A percentile compares a stretch with the other conserved stretches of the same genome.
Evolutionary conservation across 148 eudicot genomes (phyloP).

Genomic region (Euryodendron excelsum): DNA sequence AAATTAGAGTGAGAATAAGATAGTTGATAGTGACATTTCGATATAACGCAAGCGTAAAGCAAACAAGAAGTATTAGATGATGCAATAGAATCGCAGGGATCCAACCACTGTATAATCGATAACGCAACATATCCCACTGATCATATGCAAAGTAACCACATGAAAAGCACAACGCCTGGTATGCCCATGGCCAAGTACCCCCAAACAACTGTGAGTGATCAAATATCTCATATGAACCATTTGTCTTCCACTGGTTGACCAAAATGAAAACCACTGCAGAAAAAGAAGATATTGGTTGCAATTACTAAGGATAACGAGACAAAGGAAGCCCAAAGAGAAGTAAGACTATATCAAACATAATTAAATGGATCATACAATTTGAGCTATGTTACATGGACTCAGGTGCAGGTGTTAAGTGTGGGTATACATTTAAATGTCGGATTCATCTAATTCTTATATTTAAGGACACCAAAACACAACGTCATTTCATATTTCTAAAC

Average conservation of each 20-base stretch:
- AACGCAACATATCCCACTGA: slow-evolving; percentile 80
- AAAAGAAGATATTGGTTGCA: slow-evolving; percentile 5
- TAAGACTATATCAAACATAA: too few species aligned
- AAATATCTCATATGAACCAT: slow-evolving; percentile 42
- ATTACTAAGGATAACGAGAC: background rate
- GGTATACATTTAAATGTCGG: too few species aligned
- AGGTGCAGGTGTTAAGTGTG: too few species aligned
- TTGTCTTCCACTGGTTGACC: slow-evolving; percentile 41
- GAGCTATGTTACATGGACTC: too few species aligned
- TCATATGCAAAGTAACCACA: slow-evolving; percentile 95
- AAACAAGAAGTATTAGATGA: slow-evolving; percentile 81
- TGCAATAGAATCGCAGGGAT: slow-evolving; percentile 81
- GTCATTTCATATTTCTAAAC: too few species aligned
- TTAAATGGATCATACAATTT: too few species aligned
- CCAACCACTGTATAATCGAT: slow-evolving; percentile 59
- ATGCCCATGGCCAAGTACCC: slow-evolving; percentile 76
- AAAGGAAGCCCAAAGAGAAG: background rate
- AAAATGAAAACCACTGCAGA: slow-evolving; percentile 68
- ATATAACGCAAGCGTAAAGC: slow-evolving; percentile 86
- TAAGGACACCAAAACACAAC: too few species aligned
- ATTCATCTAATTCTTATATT: too few species aligned
- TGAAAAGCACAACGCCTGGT: slow-evolving; percentile 70
- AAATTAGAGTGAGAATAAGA: slow-evolving; percentile 86
- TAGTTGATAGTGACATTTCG: slow-evolving; percentile 92
- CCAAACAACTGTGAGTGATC: slow-evolving; percentile 71